Evolutionary conservation across 495 filamentous ascomycete species (phyloP), one percentile per base, ranked within the genome.

Genomic region (Penicillium roqueforti): DNA sequence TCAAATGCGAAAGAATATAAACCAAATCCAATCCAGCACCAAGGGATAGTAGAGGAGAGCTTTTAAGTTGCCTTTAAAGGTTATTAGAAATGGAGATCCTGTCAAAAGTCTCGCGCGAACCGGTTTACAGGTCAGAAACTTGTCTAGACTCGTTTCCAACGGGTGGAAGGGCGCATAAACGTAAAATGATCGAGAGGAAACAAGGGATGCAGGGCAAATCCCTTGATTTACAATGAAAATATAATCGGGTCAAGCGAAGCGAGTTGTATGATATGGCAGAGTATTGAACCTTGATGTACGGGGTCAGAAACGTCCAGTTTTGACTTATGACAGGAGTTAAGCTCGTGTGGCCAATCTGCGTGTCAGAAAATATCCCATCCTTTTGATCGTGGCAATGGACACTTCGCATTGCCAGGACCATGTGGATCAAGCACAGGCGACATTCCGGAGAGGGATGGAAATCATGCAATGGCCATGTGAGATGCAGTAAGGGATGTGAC

Each of bases 401-500:
- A 25, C 13, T 14, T 37, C 22, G 43, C 43, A 47, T 44, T 39
- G 49, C 49, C 29, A 29, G 18, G 31, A 11, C 51, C 55, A 55
- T 53, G 49, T 50, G 55, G 59, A 47, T 40, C 39, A 1, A 14
- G 18, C 28, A 51, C 18, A 44, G 39, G 44, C 28, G 29, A 51
- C 58, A 62, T 62, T 59, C 53, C 56, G 43, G 42, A 16, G 25
- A 29, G 37, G 18, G 36, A 49, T 50, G 47, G 38, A 37, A 39
- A 34, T 47, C 55, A 59, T 49, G 55, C 53, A 49, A 44, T 40
- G 32, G 36, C 61, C 55, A 61, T 65, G 61, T 46, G 36, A 3
- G 20, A n/a, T 29, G 9, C 37, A 44, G 58, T 55, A 65, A 61
- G 61, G 61, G 54, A 43, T 54, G 42, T 58, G 47, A 49, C 7